phyloP scores from a whole-genome alignment of 495 filamentous ascomycete genomes.

The Cercophora samala region DNA sequence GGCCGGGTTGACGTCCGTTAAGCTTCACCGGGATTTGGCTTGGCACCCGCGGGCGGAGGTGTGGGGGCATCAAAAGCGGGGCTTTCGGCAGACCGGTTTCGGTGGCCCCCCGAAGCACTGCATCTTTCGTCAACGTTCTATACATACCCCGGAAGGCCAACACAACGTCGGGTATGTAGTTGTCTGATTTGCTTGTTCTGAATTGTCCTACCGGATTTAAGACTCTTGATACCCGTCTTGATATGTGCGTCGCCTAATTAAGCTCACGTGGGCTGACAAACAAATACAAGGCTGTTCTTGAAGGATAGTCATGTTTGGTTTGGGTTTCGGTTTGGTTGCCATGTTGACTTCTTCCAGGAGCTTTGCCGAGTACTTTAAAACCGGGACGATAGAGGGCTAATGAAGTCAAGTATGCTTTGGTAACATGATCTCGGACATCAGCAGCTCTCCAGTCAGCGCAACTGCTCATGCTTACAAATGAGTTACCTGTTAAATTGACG shows the following conservation, averaged over 20 bases:
- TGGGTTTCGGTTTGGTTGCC: no score
- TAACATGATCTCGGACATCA: neutral
- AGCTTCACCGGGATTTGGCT: neutral
- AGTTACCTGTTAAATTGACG: neutral
- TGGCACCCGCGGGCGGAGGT: slow-evolving; percentile 1
- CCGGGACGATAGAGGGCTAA: no score
- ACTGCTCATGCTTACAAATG: neutral
- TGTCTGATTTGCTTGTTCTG: no score
- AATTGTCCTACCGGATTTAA: neutral
- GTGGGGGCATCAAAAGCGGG: slow-evolving; percentile 1
- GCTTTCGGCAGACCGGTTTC: neutral
- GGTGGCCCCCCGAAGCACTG: neutral
- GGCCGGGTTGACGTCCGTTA: slow-evolving; percentile 2
- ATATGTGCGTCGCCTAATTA: neutral
- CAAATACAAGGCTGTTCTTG: no score
- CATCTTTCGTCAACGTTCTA: neutral
- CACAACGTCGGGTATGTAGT: neutral
- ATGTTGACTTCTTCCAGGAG: no score
- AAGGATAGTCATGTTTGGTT: no score
- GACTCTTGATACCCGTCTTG: neutral
- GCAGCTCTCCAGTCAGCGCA: no score
- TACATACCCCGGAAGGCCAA: neutral
- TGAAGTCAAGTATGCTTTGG: neutral
- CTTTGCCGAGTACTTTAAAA: no score
- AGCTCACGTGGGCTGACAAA: neutral